These are phyloP conservation scores for Coleophoma crateriformis DNA, from an alignment of 2,329 filamentous ascomycete genomes.

Conservation along the genomic window DNA sequence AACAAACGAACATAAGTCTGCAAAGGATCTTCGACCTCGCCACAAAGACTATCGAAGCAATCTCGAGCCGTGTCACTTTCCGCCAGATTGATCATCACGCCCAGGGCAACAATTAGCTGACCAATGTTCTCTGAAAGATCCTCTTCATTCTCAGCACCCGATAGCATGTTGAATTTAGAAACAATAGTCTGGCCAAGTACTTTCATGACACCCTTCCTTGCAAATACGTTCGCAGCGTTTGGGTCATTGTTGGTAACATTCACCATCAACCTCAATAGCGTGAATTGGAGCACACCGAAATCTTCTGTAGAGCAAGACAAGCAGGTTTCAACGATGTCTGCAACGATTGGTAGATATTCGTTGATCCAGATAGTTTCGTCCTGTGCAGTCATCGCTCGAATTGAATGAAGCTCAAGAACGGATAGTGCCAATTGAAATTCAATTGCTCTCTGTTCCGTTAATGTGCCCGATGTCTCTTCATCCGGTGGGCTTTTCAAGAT, in stretches of 20 bases:
- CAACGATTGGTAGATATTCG: conserved; percentile 45
- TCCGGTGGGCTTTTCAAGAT: conserved; percentile 28
- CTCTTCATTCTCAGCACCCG: conserved; percentile 41
- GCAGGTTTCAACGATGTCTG: conserved; percentile 36
- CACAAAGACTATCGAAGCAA: conserved; percentile 34
- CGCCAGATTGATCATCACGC: conserved; percentile 80
- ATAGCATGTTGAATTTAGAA: conserved; percentile 41
- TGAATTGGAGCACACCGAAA: conserved; percentile 27
- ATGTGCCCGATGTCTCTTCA: conserved; percentile 18
- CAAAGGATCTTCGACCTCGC: conserved; percentile 38
- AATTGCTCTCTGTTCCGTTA: conserved; percentile 16
- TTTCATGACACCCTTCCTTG: conserved; percentile 49
- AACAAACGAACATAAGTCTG: conserved; percentile 60
- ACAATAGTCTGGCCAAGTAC: conserved; percentile 45
- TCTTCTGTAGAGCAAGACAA: conserved; percentile 29
- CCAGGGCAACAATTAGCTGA: conserved; percentile 70
- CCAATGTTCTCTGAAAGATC: conserved; percentile 54
- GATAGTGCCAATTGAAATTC: conserved; percentile 39
- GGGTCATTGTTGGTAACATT: conserved; percentile 82
- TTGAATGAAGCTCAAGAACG: conserved; percentile 48
- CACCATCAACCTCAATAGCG: conserved; percentile 62
- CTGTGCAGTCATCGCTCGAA: conserved; percentile 39
- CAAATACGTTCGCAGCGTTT: conserved; percentile 63
- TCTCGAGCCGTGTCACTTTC: conserved; percentile 63
- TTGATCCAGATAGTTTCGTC: conserved; percentile 39